phyloP scores from a whole-genome alignment of 1,284 basidiomycete species.

The Exobasidium rhododendri region DNA sequence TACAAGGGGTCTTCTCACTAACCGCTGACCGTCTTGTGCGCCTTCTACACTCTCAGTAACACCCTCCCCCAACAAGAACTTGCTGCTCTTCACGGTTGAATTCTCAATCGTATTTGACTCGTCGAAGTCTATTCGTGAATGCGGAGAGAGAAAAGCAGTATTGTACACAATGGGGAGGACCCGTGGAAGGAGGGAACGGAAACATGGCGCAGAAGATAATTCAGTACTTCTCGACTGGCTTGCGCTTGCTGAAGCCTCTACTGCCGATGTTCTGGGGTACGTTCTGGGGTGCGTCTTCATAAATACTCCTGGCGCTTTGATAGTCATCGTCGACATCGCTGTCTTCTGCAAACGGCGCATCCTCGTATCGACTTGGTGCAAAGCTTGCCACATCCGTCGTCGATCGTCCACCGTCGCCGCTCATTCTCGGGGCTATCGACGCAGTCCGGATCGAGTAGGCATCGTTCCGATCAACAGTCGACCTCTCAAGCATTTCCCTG shows the following conservation, averaged over 20 bases:
- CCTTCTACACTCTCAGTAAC: no score
- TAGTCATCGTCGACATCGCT: background rate
- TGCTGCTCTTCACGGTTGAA: no score
- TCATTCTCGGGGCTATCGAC: background rate
- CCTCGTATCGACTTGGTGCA: background rate
- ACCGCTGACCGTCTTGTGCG: no score
- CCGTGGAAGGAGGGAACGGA: no score
- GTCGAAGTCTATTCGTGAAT: no score
- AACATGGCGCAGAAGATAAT: no score
- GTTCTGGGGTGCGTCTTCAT: background rate
- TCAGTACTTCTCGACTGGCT: slow-evolving; percentile 1
- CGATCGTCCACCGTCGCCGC: background rate
- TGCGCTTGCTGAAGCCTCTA: background rate
- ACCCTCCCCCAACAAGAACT: no score
- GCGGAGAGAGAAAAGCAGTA: background rate
- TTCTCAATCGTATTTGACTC: no score
- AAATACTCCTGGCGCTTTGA: background rate
- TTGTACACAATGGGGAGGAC: background rate
- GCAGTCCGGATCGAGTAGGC: background rate
- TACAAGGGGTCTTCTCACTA: no score
- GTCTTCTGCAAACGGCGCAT: background rate
- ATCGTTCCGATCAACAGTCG: background rate
- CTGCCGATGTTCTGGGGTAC: background rate
- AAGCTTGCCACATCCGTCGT: background rate
- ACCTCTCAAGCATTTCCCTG: background rate